Evolutionary conservation across 2,329 filamentous ascomycete genomes (phyloP).

Genomic region (Ophiocordyceps camponoti-leonardi): DNA sequence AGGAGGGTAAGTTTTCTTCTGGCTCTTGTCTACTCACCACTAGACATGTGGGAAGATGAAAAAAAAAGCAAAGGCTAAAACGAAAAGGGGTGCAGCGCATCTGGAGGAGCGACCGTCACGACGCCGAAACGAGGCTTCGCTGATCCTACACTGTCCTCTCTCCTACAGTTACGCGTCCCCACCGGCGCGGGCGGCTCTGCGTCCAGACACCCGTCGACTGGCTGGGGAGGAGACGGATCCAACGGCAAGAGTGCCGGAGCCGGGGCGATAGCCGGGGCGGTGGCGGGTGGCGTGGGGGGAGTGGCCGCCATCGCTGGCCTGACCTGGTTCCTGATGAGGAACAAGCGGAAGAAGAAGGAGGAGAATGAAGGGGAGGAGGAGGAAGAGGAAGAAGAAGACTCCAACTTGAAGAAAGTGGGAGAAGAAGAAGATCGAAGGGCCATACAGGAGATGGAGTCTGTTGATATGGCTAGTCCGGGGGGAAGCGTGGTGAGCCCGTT

Average conservation of each 20-base stretch:
- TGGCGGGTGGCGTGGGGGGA: background rate
- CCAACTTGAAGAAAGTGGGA: background rate
- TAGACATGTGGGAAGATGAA: too few relatives aligned
- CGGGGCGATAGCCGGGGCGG: background rate
- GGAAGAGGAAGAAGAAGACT: background rate
- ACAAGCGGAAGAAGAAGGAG: background rate
- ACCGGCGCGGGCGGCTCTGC: background rate
- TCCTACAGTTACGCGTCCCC: background rate
- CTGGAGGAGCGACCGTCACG: background rate
- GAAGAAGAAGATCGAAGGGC: background rate
- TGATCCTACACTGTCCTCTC: background rate
- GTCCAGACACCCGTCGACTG: background rate
- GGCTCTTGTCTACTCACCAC: too few relatives aligned
- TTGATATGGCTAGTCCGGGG: background rate
- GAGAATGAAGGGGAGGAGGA: background rate
- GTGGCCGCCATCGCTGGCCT: background rate
- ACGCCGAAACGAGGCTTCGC: background rate
- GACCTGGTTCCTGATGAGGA: background rate
- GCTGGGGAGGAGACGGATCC: background rate
- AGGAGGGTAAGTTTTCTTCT: background rate
- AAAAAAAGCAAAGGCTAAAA: background rate
- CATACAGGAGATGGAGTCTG: background rate
- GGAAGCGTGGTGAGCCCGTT: background rate
- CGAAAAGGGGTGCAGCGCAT: background rate
- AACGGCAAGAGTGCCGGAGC: background rate